Evolutionary conservation across 2,329 filamentous ascomycete genomes (phyloP), one percentile per base, ranked within the genome.

Genomic region (Zasmidium cellare): DNA sequence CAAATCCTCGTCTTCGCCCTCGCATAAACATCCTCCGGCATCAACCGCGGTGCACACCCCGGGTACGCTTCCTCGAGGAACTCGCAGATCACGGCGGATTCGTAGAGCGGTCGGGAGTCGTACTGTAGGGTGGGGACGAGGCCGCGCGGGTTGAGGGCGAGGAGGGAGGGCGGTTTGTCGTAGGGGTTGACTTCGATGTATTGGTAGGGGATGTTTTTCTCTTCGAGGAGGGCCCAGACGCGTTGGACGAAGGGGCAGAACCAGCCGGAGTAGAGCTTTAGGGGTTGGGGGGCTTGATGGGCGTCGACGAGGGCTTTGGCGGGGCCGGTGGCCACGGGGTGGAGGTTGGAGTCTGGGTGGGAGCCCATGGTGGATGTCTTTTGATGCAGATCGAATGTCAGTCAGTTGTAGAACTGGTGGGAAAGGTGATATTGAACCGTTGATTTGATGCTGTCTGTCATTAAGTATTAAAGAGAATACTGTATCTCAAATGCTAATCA

Each of bases 141-240:
- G 1, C 89, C 89, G 12, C 88, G 83, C 0, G 89, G 89, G 69
- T 93, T 93, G 61, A 92, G 78, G 9, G 81, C 18, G n/a, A 92
- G 77, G 28, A 92, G 86, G 1, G 82, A 85, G 9, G 83, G 73
- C 0, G 84, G 85, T 69, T 92, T 92, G 71, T 86, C 77, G 77
- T 91, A 91, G 0, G 89, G 89, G 72, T 92, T 91, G 58, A 91
- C 87, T 77, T 90, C 87, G 62, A 89, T 65, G 64, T 75, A 70
- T 73, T 92, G 86, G 71, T 92, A 87, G 16, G 84, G 82, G 25
- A 91, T 87, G 1, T 79, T 75, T 72, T 92, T 92, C 71, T 92
- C 89, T 67, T 86, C 82, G 11, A 92, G 80, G 1, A 87, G 83
- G 60, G 91, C 86, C 87, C 89, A 91, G 14, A 82, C 80, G 18